Conservation (phyloP, 768 basidiomycete species). For the Suillus brevipes region DNA sequence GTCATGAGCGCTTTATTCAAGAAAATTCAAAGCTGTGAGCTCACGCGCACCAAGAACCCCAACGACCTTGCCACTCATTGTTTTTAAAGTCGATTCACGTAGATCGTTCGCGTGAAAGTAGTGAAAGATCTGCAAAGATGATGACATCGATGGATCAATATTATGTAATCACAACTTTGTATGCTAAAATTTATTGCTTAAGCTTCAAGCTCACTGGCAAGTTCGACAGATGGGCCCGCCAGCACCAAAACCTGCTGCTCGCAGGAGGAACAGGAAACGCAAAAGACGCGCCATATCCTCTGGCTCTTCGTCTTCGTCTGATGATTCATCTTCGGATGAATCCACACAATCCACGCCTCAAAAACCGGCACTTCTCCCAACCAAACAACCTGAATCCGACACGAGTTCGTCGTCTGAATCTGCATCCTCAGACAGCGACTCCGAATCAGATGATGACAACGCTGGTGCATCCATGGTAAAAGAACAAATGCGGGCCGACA, state of each 20-base stretch:
- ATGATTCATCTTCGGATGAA: conserved; percentile 20
- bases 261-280: conserved; percentile 53
- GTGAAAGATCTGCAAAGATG: conserved; percentile 2
- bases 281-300: conserved; percentile 51
- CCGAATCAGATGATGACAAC: conserved; percentile 13
- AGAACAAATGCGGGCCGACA: neutral
- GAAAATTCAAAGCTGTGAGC: neutral
- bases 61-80: conserved; percentile 28
- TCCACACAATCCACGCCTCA: conserved; percentile 10
- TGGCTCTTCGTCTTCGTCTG: conserved; percentile 43
- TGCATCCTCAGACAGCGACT: conserved; percentile 20
- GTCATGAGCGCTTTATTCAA: conserved; percentile 13
- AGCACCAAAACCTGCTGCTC: conserved; percentile 32
- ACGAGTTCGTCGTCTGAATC: conserved; percentile 15
- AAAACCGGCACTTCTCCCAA: conserved; percentile 1
- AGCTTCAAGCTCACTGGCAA: neutral
- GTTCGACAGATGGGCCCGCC: conserved; percentile 25
- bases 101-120: neutral
- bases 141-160: neutral
- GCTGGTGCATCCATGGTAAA: neutral
- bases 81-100: neutral
- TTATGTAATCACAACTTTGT: neutral
- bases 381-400: conserved; percentile 13
- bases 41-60: conserved; percentile 34
- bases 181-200: neutral